A percentile compares a stretch with the other conserved stretches of the same genome.
phyloP scores from a whole-genome alignment of 306 rosid species.

The Calophaca sinica region DNA sequence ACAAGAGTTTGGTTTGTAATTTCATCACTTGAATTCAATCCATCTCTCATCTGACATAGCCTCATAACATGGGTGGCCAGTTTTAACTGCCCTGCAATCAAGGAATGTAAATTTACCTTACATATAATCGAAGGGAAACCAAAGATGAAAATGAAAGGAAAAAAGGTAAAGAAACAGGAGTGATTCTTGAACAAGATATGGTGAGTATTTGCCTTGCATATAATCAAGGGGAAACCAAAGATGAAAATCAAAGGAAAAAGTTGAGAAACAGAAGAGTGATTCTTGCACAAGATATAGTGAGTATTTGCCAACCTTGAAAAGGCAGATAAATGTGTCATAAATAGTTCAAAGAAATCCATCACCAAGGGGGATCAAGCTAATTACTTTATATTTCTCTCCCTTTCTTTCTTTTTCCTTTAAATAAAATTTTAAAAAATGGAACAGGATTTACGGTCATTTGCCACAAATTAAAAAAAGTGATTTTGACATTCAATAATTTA shows the following conservation, averaged over 20 bases:
- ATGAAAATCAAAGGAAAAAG: background rate
- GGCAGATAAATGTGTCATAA: background rate
- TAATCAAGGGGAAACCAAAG: background rate
- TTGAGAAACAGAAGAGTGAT: background rate
- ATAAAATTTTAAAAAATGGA: background rate
- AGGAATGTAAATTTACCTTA: slow-evolving; percentile 40
- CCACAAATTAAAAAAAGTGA: too few species aligned
- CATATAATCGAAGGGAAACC: background rate
- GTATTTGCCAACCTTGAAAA: slow-evolving; percentile 16
- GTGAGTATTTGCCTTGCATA: background rate
- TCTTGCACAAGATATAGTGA: slow-evolving; percentile 4
- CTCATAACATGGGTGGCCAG: slow-evolving; percentile 82
- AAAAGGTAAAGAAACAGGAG: background rate
- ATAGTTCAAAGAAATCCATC: slow-evolving; percentile 21
- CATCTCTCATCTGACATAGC: slow-evolving; percentile 74
- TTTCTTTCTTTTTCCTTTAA: background rate
- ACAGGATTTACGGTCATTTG: too few species aligned
- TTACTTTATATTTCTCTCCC: background rate
- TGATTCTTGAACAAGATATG: background rate
- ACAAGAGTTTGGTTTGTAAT: slow-evolving; percentile 68
- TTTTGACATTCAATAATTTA: too few species aligned
- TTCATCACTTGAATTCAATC: slow-evolving; percentile 58
- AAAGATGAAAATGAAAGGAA: slow-evolving; percentile 8
- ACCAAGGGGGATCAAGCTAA: background rate
- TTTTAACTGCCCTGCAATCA: slow-evolving; percentile 87